Evolutionary conservation across 352 stramenopile genomes (phyloP), one percentile per base, ranked within the genome.

Genomic region (Phytophthora pisi): DNA sequence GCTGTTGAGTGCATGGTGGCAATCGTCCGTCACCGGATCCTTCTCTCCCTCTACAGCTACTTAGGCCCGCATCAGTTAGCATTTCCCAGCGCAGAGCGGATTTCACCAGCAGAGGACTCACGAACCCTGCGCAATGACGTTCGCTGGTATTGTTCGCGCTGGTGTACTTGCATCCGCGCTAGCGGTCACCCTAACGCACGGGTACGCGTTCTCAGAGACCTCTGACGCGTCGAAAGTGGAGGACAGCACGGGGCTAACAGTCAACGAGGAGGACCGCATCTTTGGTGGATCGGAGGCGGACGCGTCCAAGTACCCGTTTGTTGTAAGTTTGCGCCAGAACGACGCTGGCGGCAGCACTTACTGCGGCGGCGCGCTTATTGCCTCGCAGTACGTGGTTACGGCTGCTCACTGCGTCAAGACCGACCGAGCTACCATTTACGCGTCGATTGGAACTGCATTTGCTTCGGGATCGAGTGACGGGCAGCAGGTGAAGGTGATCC

Each of bases 371-470:
- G 70, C 80, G 28, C 79, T 93, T 1, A 78, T 93, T 51, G 69
- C 83, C 7, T 65, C 77, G 46, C 70, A 82, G 65, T 91, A 91
- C 51, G 77, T 93, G 8, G 62, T 91, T 38, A 93, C 83, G 38
- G 86, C 86, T n/a, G 86, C 72, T 8, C 86, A 93, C 60, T 93
- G 86, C 67, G 79, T 89, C 46, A 82, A 84, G 65, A 75, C 65
- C 40, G 68, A 77, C 45, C 51, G 72, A 26, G 11, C 57, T 31
- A 57, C 66, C 6, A 77, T 86, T 36, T 88, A 81, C 66, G 82
- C 74, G 53, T 89, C 79, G 15, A 73, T 91, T 43, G 79, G 77
- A 23, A 88, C 81, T 8, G 70, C 70, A 42, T 88, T 73, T 58
- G 61, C 64, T 6, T 83, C 54, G 4, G 82, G 81, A 60, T 64